Percentiles rank a stretch among this genome's conserved stretches.
Evolutionary conservation across 2,329 filamentous ascomycete genomes (phyloP).

Genomic region (Helotiales sp.): DNA sequence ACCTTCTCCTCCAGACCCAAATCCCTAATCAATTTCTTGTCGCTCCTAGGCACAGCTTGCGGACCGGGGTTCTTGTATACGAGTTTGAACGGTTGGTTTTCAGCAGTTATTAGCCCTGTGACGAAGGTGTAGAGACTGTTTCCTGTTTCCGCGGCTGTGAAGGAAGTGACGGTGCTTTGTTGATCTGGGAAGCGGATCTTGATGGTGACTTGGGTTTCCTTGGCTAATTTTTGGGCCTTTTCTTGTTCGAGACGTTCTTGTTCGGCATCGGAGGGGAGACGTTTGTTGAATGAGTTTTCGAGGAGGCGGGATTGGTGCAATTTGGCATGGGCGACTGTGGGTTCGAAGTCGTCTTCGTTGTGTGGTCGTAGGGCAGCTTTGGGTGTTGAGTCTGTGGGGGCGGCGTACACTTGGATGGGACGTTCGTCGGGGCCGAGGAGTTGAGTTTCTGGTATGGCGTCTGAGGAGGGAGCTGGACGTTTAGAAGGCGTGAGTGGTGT

Average conservation of each 20-base stretch:
- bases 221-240: conserved; percentile 67
- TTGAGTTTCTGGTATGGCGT: conserved; percentile 3
- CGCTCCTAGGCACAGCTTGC: conserved; percentile 49
- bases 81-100: conserved; percentile 72
- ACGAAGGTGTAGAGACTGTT: conserved; percentile 77
- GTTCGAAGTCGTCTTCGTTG: conserved; percentile 77
- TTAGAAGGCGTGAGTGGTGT: conserved; percentile 21
- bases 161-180: conserved; percentile 74
- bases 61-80: conserved; percentile 38
- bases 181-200: conserved; percentile 90
- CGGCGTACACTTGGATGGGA: conserved; percentile 75
- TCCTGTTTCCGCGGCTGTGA: conserved; percentile 71
- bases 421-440: conserved; percentile 44
- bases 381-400: conserved; percentile 76
- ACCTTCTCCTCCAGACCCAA: conserved; percentile 74
- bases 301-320: conserved; percentile 72
- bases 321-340: conserved; percentile 76
- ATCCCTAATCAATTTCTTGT: conserved; percentile 67
- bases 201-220: conserved; percentile 71
- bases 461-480: conserved; percentile 16
- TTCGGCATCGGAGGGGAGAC: conserved; percentile 83
- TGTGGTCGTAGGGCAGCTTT: conserved; percentile 71
- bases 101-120: conserved; percentile 68
- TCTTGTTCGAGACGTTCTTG: conserved; percentile 71
- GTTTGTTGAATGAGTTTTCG: conserved; percentile 69